Evolutionary conservation across 345 rosid genomes (phyloP).

Genomic region (Dimocarpus longan): DNA sequence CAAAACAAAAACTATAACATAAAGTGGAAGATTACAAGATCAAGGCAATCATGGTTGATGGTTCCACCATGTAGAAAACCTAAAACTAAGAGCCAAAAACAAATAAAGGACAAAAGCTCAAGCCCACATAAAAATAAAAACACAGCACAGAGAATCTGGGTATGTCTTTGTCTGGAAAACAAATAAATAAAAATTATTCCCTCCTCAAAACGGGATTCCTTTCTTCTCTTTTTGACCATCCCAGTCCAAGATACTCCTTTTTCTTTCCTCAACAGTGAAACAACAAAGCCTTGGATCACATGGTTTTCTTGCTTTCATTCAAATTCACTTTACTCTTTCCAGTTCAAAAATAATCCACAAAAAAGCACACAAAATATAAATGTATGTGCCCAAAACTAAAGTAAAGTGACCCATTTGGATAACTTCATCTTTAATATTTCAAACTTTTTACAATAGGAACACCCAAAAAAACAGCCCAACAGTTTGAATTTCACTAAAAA

Average conservation of each 20-base stretch:
- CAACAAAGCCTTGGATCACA: constrained; percentile 28
- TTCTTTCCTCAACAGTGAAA: constrained; percentile 24
- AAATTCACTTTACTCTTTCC: constrained; percentile 28
- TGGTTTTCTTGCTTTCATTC: constrained; percentile 23
- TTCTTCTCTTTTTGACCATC: constrained; percentile 44
- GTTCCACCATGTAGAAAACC: constrained; percentile 25
- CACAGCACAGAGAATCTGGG: constrained; percentile 12
- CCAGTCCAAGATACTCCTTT: constrained; percentile 38
- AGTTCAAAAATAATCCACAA: constrained; percentile 21
- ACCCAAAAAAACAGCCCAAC: constrained; percentile 22
- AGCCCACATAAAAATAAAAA: constrained; percentile 8
- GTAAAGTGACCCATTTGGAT: constrained; percentile 26
- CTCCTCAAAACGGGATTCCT: constrained; percentile 26
- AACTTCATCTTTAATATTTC: constrained; percentile 20
- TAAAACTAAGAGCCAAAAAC: constrained; percentile 22
- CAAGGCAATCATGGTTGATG: constrained; percentile 27
- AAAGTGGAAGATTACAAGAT: constrained; percentile 25
- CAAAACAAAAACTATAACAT: constrained; percentile 15
- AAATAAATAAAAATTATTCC: constrained; percentile 8
- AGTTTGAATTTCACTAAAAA: not conserved
- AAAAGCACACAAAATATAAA: not conserved
- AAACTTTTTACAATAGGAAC: constrained; percentile 29
- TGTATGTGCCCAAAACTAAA: constrained; percentile 4
- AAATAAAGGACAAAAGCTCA: constrained; percentile 7
- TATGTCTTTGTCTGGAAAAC: constrained; percentile 1